Conservation (phyloP, 139 green algal species). For the Mesotaenium endlicherianum region DNA sequence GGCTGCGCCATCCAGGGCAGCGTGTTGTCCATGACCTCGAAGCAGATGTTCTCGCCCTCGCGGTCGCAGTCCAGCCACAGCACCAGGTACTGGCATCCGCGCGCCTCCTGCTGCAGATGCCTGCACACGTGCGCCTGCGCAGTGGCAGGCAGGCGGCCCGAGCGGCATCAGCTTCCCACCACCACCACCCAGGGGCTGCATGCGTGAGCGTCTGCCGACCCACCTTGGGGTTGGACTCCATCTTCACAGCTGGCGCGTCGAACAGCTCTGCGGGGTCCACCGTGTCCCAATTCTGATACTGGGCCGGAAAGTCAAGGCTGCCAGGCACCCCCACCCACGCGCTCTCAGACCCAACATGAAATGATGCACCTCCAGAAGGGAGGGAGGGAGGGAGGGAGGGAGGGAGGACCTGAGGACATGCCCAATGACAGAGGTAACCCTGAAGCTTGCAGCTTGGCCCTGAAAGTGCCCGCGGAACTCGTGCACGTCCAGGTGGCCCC, state of each 20-base stretch:
- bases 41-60: constrained; percentile 96
- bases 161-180: background rate
- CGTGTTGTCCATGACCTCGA: constrained; percentile 87
- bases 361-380: background rate
- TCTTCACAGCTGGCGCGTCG: constrained; percentile 72
- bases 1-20: constrained; percentile 58
- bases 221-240: constrained; percentile 82
- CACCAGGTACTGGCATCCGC: constrained; percentile 72
- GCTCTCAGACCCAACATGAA: background rate
- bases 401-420: constrained; percentile 38
- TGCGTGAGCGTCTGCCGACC: background rate
- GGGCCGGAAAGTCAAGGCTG: constrained; percentile 79
- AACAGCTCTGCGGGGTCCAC: constrained; percentile 81
- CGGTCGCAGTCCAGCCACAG: constrained; percentile 97
- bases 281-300: constrained; percentile 79
- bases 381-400: background rate
- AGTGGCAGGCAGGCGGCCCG: too few relatives aligned
- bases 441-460: constrained; percentile 63
- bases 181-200: background rate
- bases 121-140: constrained; percentile 69
- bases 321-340: background rate
- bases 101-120: constrained; percentile 71
- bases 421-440: constrained; percentile 74
- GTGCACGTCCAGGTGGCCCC: constrained; percentile 72
- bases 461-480: constrained; percentile 70